Base-by-base conservation (phyloP, 305 asterid genomes). In the Lippia alba region DNA sequence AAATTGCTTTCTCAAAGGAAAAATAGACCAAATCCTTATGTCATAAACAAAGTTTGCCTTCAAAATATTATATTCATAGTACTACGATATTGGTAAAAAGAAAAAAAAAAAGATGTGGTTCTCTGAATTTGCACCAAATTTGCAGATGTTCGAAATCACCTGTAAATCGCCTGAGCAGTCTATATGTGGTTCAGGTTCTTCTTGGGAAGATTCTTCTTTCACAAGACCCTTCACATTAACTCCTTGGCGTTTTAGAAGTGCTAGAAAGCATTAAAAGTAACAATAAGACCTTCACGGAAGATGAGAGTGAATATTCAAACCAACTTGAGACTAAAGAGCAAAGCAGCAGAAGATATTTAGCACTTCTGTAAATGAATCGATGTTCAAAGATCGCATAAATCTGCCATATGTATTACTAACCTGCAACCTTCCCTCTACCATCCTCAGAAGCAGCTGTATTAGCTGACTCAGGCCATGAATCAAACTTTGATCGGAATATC, bases 341-440 rank as follows among this genome's bases (percentile, higher is more conserved):
- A 71, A 14, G 32, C 24, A 11, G 33, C 20, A 44, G 63, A 8
- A 66, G 51, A 40, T 19, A 61, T 61, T 24, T 48, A 33, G 48
- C 53, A 53, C 44, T 41, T 18, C 10, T 2, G 72, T 34, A 53
- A 20, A 64, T 49, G 61, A 55, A 70, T 60, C 40, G 4, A 57
- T 48, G 53, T 54, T 5, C 46, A 57, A 64, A 73, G 70, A 18
- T 68, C 32, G 67, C 58, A 69, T 41, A 66, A 50, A 49, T 68
- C 60, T 57, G 67, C 51, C 50, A 53, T 46, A 19, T 63, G 67
- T 66, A 76, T 69, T 33, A 85, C 96, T 81, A 45, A 95, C 99
- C 97, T 75, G 97, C 99, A 76, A 95, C 97, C 84, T 85, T 95
- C 80, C 97, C 99, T 81, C 90, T 88, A 68, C 96, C 94, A 70